Base-by-base conservation (phyloP, 2,329 filamentous ascomycete genomes). In the Fusarium continuum region DNA sequence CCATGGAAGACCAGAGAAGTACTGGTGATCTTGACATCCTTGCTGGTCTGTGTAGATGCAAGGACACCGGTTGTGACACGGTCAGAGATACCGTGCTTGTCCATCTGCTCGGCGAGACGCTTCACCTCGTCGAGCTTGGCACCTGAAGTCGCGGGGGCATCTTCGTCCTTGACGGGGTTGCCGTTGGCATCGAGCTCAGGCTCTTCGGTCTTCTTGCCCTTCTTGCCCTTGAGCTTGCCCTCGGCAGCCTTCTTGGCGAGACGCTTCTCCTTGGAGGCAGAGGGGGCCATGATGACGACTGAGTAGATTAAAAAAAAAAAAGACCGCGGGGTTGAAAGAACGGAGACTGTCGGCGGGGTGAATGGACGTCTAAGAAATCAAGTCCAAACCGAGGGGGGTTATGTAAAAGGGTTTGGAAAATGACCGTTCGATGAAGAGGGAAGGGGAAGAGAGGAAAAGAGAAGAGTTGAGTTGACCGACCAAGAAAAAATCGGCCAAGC, bases 41-140 rank as follows among this genome's bases (percentile, higher is more conserved):
- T 91, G 82, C 91, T 96, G 69, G 91, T 84, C 65, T 86, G 79
- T 65, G 94, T 87, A 38, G 95, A 99, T 31, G 93, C 85, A 63
- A 99, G 84, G 53, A 99, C 95, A 86, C 95, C 95, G 60, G 95
- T 99, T 61, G 96, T 99, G 78, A 99, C 95, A 78, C 95, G 91
- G 80, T 99, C 95, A 13, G 95, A 98, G 67, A 99, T 85, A 74
- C 95, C 95, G 76, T 96, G 88, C 82, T 96, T 91, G 82, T 99
- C 95, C 85, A 97, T 91, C 82, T 99, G 96, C 50, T 93, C 85
- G 38, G 91, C 89, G 69, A 99, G 85, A 76, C 93, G 93, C 82
- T 93, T 91, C 67, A 97, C 89, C 75, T 90, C 90, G 69, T 90
- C 88, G 77, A 89, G 80, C 82, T 94, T 92, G 70, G 88, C 86